Percentiles rank a stretch among this genome's conserved stretches.
These are phyloP conservation scores for Hymenoscyphus fraxineus DNA, from an alignment of 2,329 filamentous ascomycete species.

Conservation along the genomic window DNA sequence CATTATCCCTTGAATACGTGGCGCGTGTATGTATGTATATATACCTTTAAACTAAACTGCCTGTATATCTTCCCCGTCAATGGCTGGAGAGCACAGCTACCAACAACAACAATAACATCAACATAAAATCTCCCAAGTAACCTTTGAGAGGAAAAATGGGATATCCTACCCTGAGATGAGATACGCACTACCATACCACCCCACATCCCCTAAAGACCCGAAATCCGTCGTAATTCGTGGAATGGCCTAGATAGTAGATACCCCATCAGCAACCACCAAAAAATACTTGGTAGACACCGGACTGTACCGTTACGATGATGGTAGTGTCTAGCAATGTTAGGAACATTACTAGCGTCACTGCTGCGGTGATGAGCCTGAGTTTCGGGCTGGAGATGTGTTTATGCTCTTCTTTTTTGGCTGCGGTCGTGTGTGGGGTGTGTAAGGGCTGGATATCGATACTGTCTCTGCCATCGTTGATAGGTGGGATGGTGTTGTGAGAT, in stretches of 20 bases:
- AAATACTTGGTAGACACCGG: background rate
- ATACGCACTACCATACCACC: conserved; percentile 7
- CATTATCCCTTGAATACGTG: background rate
- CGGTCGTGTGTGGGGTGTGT: too few species aligned
- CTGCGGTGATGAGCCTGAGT: background rate
- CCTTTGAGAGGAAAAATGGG: background rate
- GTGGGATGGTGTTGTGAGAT: too few species aligned
- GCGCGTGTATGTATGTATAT: background rate
- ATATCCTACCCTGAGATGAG: background rate
- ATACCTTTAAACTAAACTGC: conserved; percentile 5
- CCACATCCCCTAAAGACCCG: background rate
- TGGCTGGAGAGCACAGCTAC: background rate
- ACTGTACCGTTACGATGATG: conserved; percentile 3
- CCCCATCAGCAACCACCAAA: background rate
- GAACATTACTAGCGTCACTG: background rate
- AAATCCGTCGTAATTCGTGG: conserved; percentile 7
- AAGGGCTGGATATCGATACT: too few species aligned
- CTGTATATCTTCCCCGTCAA: conserved; percentile 1
- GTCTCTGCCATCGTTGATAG: too few species aligned
- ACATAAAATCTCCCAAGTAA: background rate
- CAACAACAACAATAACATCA: background rate
- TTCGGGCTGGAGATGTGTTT: background rate
- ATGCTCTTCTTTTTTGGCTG: too few species aligned
- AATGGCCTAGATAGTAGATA: conserved; percentile 2
- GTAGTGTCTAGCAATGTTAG: background rate